These are phyloP conservation scores for Penicillium alfredii DNA, from an alignment of 495 filamentous ascomycete species.

Conservation along the genomic window DNA sequence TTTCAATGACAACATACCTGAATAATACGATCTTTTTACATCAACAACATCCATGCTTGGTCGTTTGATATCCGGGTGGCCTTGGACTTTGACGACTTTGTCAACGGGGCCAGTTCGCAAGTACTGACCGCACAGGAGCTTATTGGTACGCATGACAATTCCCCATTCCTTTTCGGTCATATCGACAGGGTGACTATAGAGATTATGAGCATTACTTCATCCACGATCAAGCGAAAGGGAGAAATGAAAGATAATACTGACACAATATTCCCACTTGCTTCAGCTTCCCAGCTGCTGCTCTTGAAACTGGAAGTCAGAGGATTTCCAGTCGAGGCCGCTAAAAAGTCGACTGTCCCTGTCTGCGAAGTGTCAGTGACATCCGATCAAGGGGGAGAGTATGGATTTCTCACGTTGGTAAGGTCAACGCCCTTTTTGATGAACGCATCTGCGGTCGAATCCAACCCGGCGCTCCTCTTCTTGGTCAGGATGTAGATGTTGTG, in stretches of 20 bases:
- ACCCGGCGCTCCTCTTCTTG: not conserved
- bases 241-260: not conserved
- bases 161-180: slow-evolving; percentile 8
- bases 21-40: too few relatives aligned
- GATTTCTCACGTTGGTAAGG: slow-evolving; percentile 1
- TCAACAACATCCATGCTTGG: not conserved
- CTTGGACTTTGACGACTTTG: slow-evolving; percentile 6
- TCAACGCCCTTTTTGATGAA: not conserved
- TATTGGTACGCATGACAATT: slow-evolving; percentile 8
- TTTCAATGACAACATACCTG: too few relatives aligned
- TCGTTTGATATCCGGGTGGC: slow-evolving; percentile 2
- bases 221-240: too few relatives aligned
- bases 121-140: slow-evolving; percentile 3
- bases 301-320: slow-evolving; percentile 1
- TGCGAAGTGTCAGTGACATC: too few relatives aligned
- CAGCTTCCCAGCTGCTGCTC: slow-evolving; percentile 1
- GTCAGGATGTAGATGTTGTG: slow-evolving; percentile 2
- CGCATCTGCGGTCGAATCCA: not conserved
- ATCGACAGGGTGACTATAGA: slow-evolving; percentile 7
- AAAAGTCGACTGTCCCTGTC: not conserved
- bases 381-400: not conserved
- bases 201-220: too few relatives aligned
- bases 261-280: not conserved
- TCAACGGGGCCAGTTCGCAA: not conserved
- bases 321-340: not conserved